These are phyloP conservation scores for Colletotrichum sp. DNA, from an alignment of 2,329 filamentous ascomycete genomes.

Conservation along the genomic window DNA sequence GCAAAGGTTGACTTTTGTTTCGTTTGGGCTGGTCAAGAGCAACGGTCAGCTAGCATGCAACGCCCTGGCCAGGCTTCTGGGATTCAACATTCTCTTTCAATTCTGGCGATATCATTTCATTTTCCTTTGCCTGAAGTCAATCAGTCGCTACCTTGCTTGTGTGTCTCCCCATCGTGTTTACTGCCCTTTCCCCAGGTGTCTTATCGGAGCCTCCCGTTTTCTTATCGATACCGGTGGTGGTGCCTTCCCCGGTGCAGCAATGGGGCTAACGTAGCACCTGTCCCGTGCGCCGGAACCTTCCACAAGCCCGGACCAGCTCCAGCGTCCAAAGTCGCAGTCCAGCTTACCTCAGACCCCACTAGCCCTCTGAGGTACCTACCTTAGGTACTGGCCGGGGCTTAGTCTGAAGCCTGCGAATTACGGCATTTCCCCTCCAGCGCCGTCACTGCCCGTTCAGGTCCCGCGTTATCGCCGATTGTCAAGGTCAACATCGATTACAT, in stretches of 20 bases:
- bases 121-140: neutral
- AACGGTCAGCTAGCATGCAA: neutral
- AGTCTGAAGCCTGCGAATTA: slow-evolving; percentile 5
- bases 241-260: neutral
- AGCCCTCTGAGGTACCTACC: neutral
- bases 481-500: slow-evolving; percentile 14
- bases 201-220: neutral
- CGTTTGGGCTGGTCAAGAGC: neutral
- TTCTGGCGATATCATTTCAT: neutral
- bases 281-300: slow-evolving; percentile 12
- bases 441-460: neutral
- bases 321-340: neutral
- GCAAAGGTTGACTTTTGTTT: neutral
- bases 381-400: neutral
- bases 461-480: neutral
- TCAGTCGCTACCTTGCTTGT: neutral
- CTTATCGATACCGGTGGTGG: neutral
- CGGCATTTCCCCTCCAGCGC: slow-evolving; percentile 5
- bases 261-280: neutral
- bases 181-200: neutral
- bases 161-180: neutral
- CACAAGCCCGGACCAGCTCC: neutral
- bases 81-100: neutral
- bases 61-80: too few species aligned
- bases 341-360: slow-evolving; percentile 1